A percentile compares a stretch with the other conserved stretches of the same genome.
Evolutionary conservation across 2,329 filamentous ascomycete genomes (phyloP).

Genomic region (Colletotrichum sp.): DNA sequence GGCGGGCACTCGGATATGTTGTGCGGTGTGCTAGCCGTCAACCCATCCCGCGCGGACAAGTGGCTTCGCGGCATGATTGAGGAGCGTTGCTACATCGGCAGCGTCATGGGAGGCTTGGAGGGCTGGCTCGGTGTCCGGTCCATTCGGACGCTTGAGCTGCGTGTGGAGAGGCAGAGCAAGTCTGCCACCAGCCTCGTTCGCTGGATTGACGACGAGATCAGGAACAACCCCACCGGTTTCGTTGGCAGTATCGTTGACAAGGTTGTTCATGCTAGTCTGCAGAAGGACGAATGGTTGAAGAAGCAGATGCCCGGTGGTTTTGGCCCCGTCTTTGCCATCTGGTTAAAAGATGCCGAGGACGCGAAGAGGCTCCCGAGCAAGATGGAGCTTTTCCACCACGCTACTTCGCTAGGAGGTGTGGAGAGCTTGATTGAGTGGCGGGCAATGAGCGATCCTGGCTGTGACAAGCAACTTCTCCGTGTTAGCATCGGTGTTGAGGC

Average conservation of each 20-base stretch:
- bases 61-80: slow-evolving; percentile 65
- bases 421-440: slow-evolving; percentile 98
- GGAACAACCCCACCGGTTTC: slow-evolving; percentile 29
- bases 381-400: slow-evolving; percentile 86
- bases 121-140: slow-evolving; percentile 91
- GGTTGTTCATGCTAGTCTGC: slow-evolving; percentile 80
- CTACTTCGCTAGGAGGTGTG: slow-evolving; percentile 90
- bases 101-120: slow-evolving; percentile 87
- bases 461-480: slow-evolving; percentile 76
- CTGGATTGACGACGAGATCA: slow-evolving; percentile 67
- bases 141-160: slow-evolving; percentile 82
- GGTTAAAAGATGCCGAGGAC: slow-evolving; percentile 60
- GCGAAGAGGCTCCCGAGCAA: slow-evolving; percentile 78
- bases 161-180: slow-evolving; percentile 76
- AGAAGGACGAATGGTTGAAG: slow-evolving; percentile 75
- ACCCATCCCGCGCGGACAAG: slow-evolving; percentile 49
- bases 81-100: slow-evolving; percentile 80
- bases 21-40: slow-evolving; percentile 79
- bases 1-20: slow-evolving; percentile 95
- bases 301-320: slow-evolving; percentile 92
- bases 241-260: slow-evolving; percentile 61
- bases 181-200: slow-evolving; percentile 72
- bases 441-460: slow-evolving; percentile 78
- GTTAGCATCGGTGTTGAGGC: slow-evolving; percentile 88
- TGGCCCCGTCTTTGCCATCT: slow-evolving; percentile 85